Percentiles rank a stretch among this genome's conserved stretches.
Evolutionary conservation across 2,329 filamentous ascomycete species (phyloP).

Genomic region (Fusarium zealandicum): DNA sequence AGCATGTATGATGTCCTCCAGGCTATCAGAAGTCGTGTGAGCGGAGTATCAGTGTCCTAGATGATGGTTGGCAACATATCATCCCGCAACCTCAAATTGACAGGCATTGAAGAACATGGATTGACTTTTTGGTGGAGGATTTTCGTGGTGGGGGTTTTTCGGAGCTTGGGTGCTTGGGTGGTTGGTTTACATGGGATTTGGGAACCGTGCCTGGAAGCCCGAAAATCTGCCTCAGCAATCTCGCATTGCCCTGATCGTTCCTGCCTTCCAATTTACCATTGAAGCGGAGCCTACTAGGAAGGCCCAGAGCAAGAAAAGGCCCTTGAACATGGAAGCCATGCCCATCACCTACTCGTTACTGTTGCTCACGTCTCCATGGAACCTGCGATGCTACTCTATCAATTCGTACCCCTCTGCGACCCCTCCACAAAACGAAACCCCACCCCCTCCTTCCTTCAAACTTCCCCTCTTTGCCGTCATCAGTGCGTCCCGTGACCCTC

Average conservation of each 20-base stretch:
- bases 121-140: conserved; percentile 23
- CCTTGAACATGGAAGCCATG: too few relatives aligned
- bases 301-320: too few relatives aligned
- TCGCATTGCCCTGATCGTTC: not conserved
- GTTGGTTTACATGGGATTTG: conserved; percentile 9
- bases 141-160: conserved; percentile 13
- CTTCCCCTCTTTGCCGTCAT: conserved; percentile 32
- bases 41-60: not conserved
- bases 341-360: too few relatives aligned
- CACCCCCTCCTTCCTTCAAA: conserved; percentile 21
- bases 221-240: not conserved
- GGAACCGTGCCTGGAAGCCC: not conserved
- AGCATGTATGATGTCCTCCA: not conserved
- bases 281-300: too few relatives aligned
- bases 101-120: conserved; percentile 10
- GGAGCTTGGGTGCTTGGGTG: conserved; percentile 2
- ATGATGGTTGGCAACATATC: not conserved
- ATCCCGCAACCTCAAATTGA: not conserved
- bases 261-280: not conserved
- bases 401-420: conserved; percentile 8
- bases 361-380: too few relatives aligned
- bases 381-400: too few relatives aligned
- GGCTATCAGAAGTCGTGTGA: too few relatives aligned
- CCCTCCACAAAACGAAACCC: conserved; percentile 13
- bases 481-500: conserved; percentile 29